These are phyloP conservation scores for Dioszegia crocea DNA, from an alignment of 768 basidiomycete genomes.

Conservation along the genomic window DNA sequence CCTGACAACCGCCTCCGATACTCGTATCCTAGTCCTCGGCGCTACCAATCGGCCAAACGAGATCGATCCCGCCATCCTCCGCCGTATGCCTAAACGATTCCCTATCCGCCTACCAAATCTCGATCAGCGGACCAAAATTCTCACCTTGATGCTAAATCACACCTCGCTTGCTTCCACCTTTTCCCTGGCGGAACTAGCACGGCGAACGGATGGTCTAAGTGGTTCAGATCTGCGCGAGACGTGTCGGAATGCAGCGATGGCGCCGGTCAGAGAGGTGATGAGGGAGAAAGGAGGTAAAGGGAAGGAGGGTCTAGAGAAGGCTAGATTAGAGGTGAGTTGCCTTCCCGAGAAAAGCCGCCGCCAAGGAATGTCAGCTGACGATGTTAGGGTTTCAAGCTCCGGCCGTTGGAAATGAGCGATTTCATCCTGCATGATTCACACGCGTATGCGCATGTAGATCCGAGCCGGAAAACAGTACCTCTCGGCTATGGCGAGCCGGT, in stretches of 20 bases:
- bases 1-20: conserved; percentile 67
- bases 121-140: conserved; percentile 77
- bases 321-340: conserved; percentile 54
- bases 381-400: conserved; percentile 69
- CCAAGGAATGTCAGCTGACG: neutral
- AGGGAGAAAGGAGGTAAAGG: conserved; percentile 42
- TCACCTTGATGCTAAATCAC: conserved; percentile 77
- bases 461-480: conserved; percentile 25
- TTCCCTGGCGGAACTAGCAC: conserved; percentile 62
- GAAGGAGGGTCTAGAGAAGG: conserved; percentile 55
- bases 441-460: conserved; percentile 46
- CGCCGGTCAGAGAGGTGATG: conserved; percentile 57
- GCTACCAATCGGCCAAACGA: conserved; percentile 95
- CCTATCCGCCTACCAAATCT: conserved; percentile 72
- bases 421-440: conserved; percentile 56
- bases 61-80: conserved; percentile 49
- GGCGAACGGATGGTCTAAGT: conserved; percentile 67
- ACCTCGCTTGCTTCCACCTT: conserved; percentile 65
- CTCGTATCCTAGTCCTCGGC: conserved; percentile 79
- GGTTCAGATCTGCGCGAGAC: conserved; percentile 89
- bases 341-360: neutral
- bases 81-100: conserved; percentile 94
- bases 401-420: conserved; percentile 67
- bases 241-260: conserved; percentile 90
- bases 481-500: conserved; percentile 30